A percentile compares a stretch with the other conserved stretches of the same genome.
Conservation (phyloP, 1,139 yeast species). For the Hansenula anomala region DNA sequence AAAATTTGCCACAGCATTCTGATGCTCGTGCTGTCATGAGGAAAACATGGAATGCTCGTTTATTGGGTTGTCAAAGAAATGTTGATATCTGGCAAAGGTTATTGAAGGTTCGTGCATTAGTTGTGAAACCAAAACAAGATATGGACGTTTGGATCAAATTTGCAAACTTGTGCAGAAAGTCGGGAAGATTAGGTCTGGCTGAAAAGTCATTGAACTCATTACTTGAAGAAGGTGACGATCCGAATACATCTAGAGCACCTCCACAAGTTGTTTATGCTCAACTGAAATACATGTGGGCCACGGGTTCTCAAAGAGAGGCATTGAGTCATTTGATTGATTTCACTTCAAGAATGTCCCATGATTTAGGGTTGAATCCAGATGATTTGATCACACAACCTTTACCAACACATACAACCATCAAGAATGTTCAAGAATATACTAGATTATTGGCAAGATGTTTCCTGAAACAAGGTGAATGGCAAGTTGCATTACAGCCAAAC, state of each 20-base stretch:
- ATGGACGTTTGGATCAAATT: conserved; percentile 98
- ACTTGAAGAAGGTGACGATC: conserved; percentile 49
- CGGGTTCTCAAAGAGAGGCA: conserved; percentile 86
- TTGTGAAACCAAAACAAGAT: conserved; percentile 92
- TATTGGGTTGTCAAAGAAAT: conserved; percentile 91
- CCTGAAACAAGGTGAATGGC: conserved; percentile 98
- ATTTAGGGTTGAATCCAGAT: conserved; percentile 73
- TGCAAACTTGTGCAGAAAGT: conserved; percentile 92
- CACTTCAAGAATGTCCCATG: conserved; percentile 86
- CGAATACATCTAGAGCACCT: conserved; percentile 74
- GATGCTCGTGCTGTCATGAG: conserved; percentile 76
- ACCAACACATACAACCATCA: conserved; percentile 71
- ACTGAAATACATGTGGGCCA: conserved; percentile 94
- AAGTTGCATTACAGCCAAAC: conserved; percentile 67
- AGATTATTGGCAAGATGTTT: conserved; percentile 88
- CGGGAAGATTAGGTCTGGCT: conserved; percentile 88
- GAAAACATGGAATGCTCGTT: conserved; percentile 89
- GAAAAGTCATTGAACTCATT: conserved; percentile 84
- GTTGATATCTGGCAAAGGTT: conserved; percentile 98
- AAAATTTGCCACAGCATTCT: conserved; percentile 76
- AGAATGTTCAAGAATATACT: conserved; percentile 81
- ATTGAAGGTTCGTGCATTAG: conserved; percentile 88
- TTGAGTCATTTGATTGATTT: conserved; percentile 81
- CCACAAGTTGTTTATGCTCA: conserved; percentile 98
- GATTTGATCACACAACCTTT: conserved; percentile 86